Evolutionary conservation across 768 basidiomycete species (phyloP), one percentile per base, ranked within the genome.

Genomic region (Megacollybia marginata): DNA sequence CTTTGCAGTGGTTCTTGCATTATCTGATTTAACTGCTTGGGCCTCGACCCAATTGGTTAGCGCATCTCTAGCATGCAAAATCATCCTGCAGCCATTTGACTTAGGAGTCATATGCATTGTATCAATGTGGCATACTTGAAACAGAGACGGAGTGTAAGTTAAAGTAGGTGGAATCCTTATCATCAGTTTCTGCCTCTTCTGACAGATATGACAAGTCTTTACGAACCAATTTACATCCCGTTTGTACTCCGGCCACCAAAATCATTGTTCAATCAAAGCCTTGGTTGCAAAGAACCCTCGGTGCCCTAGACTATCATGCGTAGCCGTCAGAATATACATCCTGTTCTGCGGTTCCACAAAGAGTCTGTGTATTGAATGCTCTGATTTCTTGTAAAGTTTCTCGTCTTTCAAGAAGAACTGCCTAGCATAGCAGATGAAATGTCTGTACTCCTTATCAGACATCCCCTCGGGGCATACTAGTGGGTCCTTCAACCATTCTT

Each of bases 151-250:
- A 0, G 63, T 61, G 0, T 48, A 48, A 0, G 62, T 46, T 7
- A 67, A 58, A 0, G 52, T 55, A 0, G 54, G 61, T 6, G 60
- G 64, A n/a, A 70, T 59, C 1, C 47, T 19, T 0, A 71, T 40
- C 11, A 62, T 61, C 0, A 48, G 10, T 0, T 54, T 49, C 0
- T 60, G 57, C 0, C 59, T 51, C 0, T 57, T 43, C 43, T 76
- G 73, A 48, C 74, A 75, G 7, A 57, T 46, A 42, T 73, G 67
- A 48, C 73, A 74, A 0, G 67, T 64, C 2, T 55, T 46, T 1
- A 69, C 50, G 46, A 57, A 69, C 62, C 65, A 68, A 0, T 55
- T 52, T 2, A n/a, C n/a, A n/a, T n/a, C n/a, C n/a, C n/a, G n/a
- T n/a, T n/a, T n/a, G n/a, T n/a, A n/a, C n/a, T n/a, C n/a, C n/a